phyloP scores from a whole-genome alignment of 1,139 yeast species.

The Yueomyces sp. region DNA sequence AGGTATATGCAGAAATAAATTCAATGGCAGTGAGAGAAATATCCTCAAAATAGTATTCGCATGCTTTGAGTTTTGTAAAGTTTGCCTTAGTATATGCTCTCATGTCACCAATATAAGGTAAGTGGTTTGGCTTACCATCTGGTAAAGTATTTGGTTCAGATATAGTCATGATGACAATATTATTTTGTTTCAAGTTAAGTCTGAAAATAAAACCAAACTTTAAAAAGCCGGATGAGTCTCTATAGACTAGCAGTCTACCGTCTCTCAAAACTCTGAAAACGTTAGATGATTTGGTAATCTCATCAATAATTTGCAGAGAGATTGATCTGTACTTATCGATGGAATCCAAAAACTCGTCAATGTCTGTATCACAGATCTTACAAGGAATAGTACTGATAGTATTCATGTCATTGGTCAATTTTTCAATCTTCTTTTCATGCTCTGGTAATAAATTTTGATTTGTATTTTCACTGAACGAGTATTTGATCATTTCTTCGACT shows the following conservation, averaged over 20 bases:
- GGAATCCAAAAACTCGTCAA: constrained; percentile 34
- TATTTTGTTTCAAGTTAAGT: constrained; percentile 28
- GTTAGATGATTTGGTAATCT: constrained; percentile 34
- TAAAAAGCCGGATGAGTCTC: constrained; percentile 32
- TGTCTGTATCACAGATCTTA: constrained; percentile 27
- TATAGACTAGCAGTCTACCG: constrained; percentile 53
- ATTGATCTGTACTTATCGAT: constrained; percentile 34
- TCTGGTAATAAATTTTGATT: constrained; percentile 81
- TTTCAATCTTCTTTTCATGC: constrained; percentile 54
- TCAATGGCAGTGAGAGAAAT: constrained; percentile 39
- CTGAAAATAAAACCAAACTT: constrained; percentile 45
- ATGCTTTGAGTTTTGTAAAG: constrained; percentile 25
- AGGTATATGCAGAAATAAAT: constrained; percentile 34
- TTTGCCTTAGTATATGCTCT: constrained; percentile 21
- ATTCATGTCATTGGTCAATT: constrained; percentile 36
- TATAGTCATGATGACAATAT: constrained; percentile 18
- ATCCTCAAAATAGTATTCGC: constrained; percentile 28
- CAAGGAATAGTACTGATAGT: constrained; percentile 29
- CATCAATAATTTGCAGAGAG: constrained; percentile 36
- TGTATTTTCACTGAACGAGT: constrained; percentile 86
- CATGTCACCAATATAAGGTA: constrained; percentile 43
- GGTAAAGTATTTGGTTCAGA: constrained; percentile 19
- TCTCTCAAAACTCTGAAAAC: constrained; percentile 35
- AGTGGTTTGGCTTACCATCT: constrained; percentile 22
- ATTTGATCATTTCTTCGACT: constrained; percentile 95